phyloP scores from a whole-genome alignment of 176 grass and related monocot genomes.

The Neostapfia colusana region DNA sequence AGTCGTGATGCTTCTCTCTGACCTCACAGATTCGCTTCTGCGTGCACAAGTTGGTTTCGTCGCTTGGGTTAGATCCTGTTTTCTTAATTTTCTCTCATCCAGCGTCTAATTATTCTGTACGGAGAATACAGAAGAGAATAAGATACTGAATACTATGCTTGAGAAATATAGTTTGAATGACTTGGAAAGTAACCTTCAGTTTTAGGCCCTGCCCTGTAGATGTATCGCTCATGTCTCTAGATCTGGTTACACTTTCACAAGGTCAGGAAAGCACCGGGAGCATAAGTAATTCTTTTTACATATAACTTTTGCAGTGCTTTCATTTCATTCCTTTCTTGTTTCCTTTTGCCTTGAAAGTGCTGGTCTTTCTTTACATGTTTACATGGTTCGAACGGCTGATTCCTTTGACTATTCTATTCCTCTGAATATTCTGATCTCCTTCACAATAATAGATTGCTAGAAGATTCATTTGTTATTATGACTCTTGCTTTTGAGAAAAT shows the following conservation, averaged over 20 bases:
- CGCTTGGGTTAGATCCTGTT: not conserved
- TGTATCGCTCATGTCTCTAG: not conserved
- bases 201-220: not conserved
- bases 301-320: not conserved
- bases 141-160: not conserved
- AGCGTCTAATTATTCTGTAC: not conserved
- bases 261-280: not conserved
- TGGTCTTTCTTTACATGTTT: not conserved
- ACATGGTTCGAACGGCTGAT: not conserved
- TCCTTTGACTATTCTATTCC: not conserved
- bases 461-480: not conserved
- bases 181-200: not conserved
- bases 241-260: not conserved
- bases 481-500: not conserved
- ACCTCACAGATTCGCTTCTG: not conserved
- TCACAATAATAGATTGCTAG: not conserved
- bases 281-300: not conserved
- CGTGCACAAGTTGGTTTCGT: not conserved
- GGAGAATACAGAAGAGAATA: not conserved
- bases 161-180: not conserved
- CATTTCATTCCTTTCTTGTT: not conserved
- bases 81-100: not conserved
- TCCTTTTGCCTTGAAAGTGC: not conserved
- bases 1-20: not conserved
- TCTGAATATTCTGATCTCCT: constrained; percentile 11